Evolutionary conservation across 116 monocot species (phyloP).

Genomic region (Trichopus zeylanicus): DNA sequence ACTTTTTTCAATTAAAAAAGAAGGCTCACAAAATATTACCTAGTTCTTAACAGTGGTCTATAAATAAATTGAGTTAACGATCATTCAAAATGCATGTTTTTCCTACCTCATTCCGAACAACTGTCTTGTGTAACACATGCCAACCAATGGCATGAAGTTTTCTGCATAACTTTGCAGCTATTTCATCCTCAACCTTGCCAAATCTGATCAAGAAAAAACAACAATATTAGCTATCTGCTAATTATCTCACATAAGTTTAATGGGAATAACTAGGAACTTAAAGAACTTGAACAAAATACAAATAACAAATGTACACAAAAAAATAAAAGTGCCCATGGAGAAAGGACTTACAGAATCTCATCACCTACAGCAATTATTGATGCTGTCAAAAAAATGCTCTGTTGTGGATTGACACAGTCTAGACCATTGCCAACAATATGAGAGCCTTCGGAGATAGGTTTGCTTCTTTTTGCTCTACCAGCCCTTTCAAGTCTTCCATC

Average conservation of each 20-base stretch:
- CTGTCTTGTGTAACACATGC: constrained; percentile 46
- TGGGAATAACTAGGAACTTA: no score
- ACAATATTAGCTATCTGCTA: background rate
- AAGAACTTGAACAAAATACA: background rate
- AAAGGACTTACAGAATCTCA: constrained; percentile 91
- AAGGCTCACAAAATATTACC: no score
- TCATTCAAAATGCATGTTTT: no score
- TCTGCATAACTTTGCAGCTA: constrained; percentile 64
- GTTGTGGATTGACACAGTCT: constrained; percentile 17
- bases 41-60: no score
- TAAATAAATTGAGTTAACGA: no score
- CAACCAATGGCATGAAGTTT: constrained; percentile 88
- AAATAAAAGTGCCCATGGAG: background rate
- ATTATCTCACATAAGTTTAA: no score
- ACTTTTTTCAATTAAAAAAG: no score
- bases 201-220: constrained; percentile 34
- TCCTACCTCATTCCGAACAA: constrained; percentile 81
- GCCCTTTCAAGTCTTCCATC: constrained; percentile 97
- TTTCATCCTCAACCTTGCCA: constrained; percentile 57
- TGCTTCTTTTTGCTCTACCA: constrained; percentile 67
- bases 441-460: constrained; percentile 17
- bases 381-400: constrained; percentile 36
- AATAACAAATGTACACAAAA: background rate
- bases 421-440: constrained; percentile 44
- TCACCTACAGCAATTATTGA: constrained; percentile 91